A percentile compares a stretch with the other conserved stretches of the same genome.
Conservation (phyloP, 805 yeast genomes). For the Candida xyloterini region DNA sequence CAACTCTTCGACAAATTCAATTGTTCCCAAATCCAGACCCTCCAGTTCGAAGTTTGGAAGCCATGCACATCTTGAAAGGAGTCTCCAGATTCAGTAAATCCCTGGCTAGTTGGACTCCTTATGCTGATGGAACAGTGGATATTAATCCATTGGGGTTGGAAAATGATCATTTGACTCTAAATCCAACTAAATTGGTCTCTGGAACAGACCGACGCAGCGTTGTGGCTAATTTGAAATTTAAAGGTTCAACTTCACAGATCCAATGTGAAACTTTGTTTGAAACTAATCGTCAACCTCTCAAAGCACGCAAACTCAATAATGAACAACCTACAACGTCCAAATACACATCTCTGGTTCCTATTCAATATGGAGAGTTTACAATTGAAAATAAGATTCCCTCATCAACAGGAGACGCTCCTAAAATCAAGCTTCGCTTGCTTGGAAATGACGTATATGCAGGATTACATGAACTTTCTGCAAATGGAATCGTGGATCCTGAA, state of each 20-base stretch:
- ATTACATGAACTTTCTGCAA: slow-evolving; percentile 59
- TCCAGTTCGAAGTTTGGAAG: slow-evolving; percentile 46
- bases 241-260: slow-evolving; percentile 46
- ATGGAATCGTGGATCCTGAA: slow-evolving; percentile 48
- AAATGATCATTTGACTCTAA: slow-evolving; percentile 39
- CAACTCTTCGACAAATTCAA: slow-evolving; percentile 41
- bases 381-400: slow-evolving; percentile 35
- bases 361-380: slow-evolving; percentile 48
- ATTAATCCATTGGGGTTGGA: slow-evolving; percentile 54
- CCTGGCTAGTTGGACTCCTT: slow-evolving; percentile 69
- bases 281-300: slow-evolving; percentile 30
- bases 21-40: slow-evolving; percentile 35
- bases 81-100: slow-evolving; percentile 59
- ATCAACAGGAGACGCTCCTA: slow-evolving; percentile 17
- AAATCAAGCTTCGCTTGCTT: slow-evolving; percentile 37
- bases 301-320: slow-evolving; percentile 17
- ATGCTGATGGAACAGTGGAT: slow-evolving; percentile 68
- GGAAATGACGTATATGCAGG: slow-evolving; percentile 82
- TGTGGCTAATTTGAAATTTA: slow-evolving; percentile 57
- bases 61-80: slow-evolving; percentile 59
- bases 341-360: slow-evolving; percentile 56
- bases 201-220: slow-evolving; percentile 28
- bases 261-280: slow-evolving; percentile 40
- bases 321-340: slow-evolving; percentile 23
- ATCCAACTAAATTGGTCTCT: slow-evolving; percentile 25